Conservation (phyloP, 345 rosid genomes). For the sweet orange (Citrus sinensis) region DVS_A1.0 CM039166.1:24055501-24056000, state of each 20-base stretch:
- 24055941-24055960: no score
- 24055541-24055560: not conserved
- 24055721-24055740: slow-evolving; percentile 9
- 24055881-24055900: no score
- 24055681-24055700: not conserved
- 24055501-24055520: slow-evolving; percentile 10
- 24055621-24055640: not conserved
- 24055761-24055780: no score
- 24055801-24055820: not conserved
- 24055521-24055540: not conserved
- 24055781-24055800: not conserved
- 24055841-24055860: no score
- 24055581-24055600: not conserved
- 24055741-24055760: not conserved
- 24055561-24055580: not conserved
- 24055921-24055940: no score
- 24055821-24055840: no score
- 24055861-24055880: no score
- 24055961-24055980: no score
- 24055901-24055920: no score
- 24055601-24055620: not conserved
- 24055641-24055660: not conserved
- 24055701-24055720: slow-evolving; percentile 26
- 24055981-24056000: no score
- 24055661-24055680: not conserved